Conservation (phyloP, 306 rosid species). For the Quercus bicolor region DNA sequence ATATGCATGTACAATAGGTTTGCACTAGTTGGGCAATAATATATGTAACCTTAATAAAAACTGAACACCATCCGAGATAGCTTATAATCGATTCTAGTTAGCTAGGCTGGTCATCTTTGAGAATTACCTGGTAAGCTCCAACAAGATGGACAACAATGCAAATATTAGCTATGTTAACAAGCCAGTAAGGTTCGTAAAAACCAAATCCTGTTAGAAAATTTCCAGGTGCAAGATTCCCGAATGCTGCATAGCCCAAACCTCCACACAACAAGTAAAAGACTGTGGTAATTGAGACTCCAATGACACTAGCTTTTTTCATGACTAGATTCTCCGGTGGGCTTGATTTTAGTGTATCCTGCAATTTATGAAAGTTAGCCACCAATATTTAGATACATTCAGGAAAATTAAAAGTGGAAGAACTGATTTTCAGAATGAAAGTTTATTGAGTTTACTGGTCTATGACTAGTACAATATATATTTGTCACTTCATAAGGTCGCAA, state of each 20-base stretch:
- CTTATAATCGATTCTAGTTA: neutral
- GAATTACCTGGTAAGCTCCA: conserved; percentile 44
- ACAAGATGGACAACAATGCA: conserved; percentile 42
- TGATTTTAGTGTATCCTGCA: conserved; percentile 44
- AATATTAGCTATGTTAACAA: conserved; percentile 39
- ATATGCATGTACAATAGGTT: too few relatives aligned
- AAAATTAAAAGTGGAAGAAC: too few relatives aligned
- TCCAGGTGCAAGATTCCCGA: conserved; percentile 49
- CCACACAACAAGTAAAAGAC: conserved; percentile 39
- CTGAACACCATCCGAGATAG: neutral
- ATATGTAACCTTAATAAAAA: too few relatives aligned
- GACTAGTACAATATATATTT: too few relatives aligned
- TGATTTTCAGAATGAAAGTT: too few relatives aligned
- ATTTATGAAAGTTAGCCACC: neutral
- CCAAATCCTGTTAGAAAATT: conserved; percentile 63
- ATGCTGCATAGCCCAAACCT: conserved; percentile 39
- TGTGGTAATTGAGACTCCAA: conserved; percentile 24
- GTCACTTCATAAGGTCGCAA: too few relatives aligned
- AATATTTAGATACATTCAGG: neutral
- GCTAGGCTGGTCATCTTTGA: neutral
- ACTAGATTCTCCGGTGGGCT: conserved; percentile 40
- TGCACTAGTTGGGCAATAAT: too few relatives aligned
- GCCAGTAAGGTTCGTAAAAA: conserved; percentile 52
- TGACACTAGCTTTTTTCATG: conserved; percentile 32
- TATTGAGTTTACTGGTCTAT: too few relatives aligned